These are phyloP conservation scores for Debaryomyces sp. DNA, from an alignment of 1,139 yeast species.

Conservation along the genomic window DNA sequence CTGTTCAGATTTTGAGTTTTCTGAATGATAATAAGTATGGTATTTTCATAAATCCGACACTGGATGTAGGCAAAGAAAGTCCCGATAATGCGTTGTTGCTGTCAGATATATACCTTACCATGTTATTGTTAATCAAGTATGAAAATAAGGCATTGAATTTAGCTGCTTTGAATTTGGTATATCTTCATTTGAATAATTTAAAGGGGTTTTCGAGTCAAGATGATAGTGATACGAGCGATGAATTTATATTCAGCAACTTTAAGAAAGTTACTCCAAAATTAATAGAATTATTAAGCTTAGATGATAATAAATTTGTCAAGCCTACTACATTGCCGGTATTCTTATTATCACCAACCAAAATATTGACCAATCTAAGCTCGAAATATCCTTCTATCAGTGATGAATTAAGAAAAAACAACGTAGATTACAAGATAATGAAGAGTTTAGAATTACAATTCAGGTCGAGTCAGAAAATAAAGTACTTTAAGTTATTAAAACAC, in stretches of 20 bases:
- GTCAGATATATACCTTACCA: constrained; percentile 24
- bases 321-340: constrained; percentile 19
- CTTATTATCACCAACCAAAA: constrained; percentile 28
- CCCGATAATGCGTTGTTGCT: constrained; percentile 20
- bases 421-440: constrained; percentile 35
- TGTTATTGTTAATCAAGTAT: constrained; percentile 30
- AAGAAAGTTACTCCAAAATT: constrained; percentile 33
- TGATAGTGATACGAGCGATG: constrained; percentile 8
- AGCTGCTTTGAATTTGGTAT: constrained; percentile 37
- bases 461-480: constrained; percentile 21
- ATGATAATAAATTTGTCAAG: constrained; percentile 12
- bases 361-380: constrained; percentile 31
- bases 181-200: constrained; percentile 25
- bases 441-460: constrained; percentile 25
- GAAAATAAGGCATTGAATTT: constrained; percentile 31
- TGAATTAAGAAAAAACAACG: constrained; percentile 37
- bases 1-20: constrained; percentile 34
- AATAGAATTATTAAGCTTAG: constrained; percentile 27
- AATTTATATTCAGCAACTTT: constrained; percentile 24
- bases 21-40: constrained; percentile 23
- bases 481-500: constrained; percentile 25
- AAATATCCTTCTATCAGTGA: constrained; percentile 31
- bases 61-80: constrained; percentile 1
- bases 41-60: constrained; percentile 15
- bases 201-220: constrained; percentile 10